phyloP scores from a whole-genome alignment of 495 filamentous ascomycete species.

The Aspergillus kassunensis region DNA sequence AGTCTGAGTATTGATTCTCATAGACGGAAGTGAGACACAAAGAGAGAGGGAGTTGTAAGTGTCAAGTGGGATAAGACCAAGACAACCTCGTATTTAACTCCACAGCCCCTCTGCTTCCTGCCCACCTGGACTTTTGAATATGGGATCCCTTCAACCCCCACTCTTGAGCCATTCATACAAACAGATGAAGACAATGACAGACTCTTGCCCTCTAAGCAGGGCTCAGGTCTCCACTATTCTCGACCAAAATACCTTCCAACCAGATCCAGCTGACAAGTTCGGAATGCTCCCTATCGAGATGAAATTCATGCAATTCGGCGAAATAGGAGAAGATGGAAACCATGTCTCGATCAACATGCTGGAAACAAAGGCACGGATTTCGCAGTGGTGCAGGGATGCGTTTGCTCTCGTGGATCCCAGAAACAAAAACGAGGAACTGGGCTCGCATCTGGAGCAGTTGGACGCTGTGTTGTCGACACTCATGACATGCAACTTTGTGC shows the following conservation, averaged over 20 bases:
- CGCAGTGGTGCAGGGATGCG: conserved; percentile 6
- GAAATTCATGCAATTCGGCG: background rate
- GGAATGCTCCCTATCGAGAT: background rate
- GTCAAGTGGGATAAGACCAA: too few species aligned
- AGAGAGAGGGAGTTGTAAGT: too few species aligned
- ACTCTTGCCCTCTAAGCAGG: background rate
- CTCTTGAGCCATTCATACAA: too few species aligned
- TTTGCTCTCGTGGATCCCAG: background rate
- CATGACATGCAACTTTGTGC: background rate
- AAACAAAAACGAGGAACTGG: background rate
- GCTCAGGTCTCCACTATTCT: background rate
- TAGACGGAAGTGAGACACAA: too few species aligned
- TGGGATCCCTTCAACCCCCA: too few species aligned
- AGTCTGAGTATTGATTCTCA: too few species aligned
- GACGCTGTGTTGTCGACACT: conserved; percentile 1
- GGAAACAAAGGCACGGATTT: background rate
- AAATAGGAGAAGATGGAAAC: background rate
- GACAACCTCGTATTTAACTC: too few species aligned
- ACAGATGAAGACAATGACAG: background rate
- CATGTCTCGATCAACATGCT: background rate
- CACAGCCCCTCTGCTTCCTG: too few species aligned
- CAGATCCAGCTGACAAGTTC: background rate
- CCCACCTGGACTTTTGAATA: too few species aligned
- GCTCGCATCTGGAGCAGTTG: background rate
- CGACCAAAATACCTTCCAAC: background rate